Base-by-base conservation (phyloP, 768 basidiomycete species). In the Suillus paluster region DNA sequence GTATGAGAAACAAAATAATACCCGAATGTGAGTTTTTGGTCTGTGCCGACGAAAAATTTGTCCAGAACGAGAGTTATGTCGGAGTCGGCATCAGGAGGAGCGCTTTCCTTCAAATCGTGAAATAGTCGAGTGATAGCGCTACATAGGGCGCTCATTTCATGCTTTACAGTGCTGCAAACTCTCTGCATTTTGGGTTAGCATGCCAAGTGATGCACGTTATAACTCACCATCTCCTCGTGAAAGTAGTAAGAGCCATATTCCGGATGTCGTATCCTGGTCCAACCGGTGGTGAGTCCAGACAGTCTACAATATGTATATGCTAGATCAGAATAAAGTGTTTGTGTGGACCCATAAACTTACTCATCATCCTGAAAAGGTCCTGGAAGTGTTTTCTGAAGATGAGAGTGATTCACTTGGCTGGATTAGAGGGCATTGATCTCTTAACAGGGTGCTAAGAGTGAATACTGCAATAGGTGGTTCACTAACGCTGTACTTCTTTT, bases 181-280 rank as follows among this genome's bases (percentile, higher is more conserved):
- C 3, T 50, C 25, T 50, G 33, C 33, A 11, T 50, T 50, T 33
- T 49, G 6, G 15, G 66, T 38, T 61, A 53, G 30, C 17, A 69
- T 34, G 59, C 65, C 21, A 10, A 67, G 63, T 33, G 55, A 49
- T 14, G 67, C 68, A 11, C 41, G 19, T n/a, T 49, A n/a, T 19
- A 30, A 34, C 64, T 14, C n/a, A 78, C 78, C 67, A 69, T 73
- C 21, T 75, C 74, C 48, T 62, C 27, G 34, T 78, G 58, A 34
- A 68, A 69, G 57, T 73, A 79, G 44, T 73, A 75, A 12, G 66
- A 64, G 15, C 72, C 75, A n/a, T 65, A 68, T 19, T 78, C 77
- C 11, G 72, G 75, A 57, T 78, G 76, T 17, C 54, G 64, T 50
- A 71, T 39, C 59, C 49, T 64, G n/a, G 25, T 42, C 77, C 77